phyloP scores from a whole-genome alignment of 2,329 filamentous ascomycete genomes.

The Penicillium sp. region DNA sequence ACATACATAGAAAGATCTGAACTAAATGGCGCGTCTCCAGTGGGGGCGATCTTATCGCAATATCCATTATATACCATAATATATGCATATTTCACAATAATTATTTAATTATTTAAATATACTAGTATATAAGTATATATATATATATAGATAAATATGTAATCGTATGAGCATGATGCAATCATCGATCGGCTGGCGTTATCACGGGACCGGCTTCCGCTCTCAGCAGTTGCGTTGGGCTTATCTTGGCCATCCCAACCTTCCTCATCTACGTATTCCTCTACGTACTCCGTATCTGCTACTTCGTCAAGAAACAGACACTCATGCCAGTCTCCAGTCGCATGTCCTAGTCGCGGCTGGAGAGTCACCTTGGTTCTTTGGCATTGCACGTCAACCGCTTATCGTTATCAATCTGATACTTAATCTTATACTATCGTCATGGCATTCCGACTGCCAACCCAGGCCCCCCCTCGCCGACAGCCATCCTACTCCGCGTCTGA shows the following conservation, averaged over 20 bases:
- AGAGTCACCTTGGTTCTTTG: neutral
- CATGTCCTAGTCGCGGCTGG: neutral
- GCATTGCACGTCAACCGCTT: neutral
- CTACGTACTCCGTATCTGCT: too few species aligned
- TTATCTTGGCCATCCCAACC: neutral
- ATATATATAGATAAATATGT: neutral
- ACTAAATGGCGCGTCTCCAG: too few species aligned
- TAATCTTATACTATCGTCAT: conserved; percentile 17
- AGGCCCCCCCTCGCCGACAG: conserved; percentile 28
- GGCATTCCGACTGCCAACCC: conserved; percentile 37
- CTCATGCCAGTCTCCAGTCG: neutral
- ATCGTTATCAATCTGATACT: conserved; percentile 7
- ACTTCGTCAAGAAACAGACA: too few species aligned
- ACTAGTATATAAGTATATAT: neutral
- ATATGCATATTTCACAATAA: too few species aligned
- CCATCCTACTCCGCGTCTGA: conserved; percentile 30
- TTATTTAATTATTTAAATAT: neutral
- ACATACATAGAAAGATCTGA: too few species aligned
- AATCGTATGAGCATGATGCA: neutral
- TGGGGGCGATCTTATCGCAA: too few species aligned
- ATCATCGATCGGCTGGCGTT: neutral
- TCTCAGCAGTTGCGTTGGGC: neutral
- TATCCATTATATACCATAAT: too few species aligned
- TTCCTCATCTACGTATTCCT: too few species aligned
- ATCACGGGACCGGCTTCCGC: conserved; percentile 14